A percentile compares a stretch with the other conserved stretches of the same genome.
phyloP scores from a whole-genome alignment of 2,329 filamentous ascomycete species.

The Tolypocladium inflatum region DNA sequence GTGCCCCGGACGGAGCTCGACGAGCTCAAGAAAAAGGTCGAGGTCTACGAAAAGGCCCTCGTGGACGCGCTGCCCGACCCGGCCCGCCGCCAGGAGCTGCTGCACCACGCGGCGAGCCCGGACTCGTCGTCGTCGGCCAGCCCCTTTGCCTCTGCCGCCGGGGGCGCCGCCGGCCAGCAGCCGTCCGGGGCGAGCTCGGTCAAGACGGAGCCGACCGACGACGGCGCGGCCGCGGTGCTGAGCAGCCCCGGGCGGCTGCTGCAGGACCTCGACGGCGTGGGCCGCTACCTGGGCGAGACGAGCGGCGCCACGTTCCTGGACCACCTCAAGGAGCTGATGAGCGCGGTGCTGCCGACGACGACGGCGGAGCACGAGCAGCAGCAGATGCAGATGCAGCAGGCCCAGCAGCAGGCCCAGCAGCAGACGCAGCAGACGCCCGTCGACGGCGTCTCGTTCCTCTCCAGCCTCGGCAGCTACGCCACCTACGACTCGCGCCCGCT shows the following conservation, averaged over 20 bases:
- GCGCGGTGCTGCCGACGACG: constrained; percentile 6
- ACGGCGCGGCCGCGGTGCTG: constrained; percentile 11
- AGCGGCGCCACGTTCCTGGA: constrained; percentile 41
- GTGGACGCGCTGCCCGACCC: constrained; percentile 26
- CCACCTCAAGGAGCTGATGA: constrained; percentile 37
- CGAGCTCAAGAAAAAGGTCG: constrained; percentile 26
- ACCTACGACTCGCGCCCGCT: constrained; percentile 36
- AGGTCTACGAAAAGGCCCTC: constrained; percentile 29
- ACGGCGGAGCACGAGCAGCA: background rate
- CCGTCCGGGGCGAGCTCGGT: constrained; percentile 2
- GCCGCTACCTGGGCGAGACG: constrained; percentile 38
- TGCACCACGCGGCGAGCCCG: constrained; percentile 15
- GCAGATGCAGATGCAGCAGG: background rate
- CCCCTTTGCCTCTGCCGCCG: constrained; percentile 7
- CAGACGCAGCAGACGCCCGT: background rate
- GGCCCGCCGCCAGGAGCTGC: constrained; percentile 21
- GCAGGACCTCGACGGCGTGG: constrained; percentile 31
- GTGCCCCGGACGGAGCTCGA: constrained; percentile 32
- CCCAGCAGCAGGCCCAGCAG: background rate
- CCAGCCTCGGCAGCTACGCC: constrained; percentile 34
- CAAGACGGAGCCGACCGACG: constrained; percentile 10
- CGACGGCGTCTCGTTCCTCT: constrained; percentile 21
- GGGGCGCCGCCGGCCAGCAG: background rate
- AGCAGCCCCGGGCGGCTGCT: constrained; percentile 31
- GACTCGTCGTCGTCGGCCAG: constrained; percentile 12